Evolutionary conservation across 2,329 filamentous ascomycete genomes (phyloP), one percentile per base, ranked within the genome.

Genomic region (Penicillium sp.): DNA sequence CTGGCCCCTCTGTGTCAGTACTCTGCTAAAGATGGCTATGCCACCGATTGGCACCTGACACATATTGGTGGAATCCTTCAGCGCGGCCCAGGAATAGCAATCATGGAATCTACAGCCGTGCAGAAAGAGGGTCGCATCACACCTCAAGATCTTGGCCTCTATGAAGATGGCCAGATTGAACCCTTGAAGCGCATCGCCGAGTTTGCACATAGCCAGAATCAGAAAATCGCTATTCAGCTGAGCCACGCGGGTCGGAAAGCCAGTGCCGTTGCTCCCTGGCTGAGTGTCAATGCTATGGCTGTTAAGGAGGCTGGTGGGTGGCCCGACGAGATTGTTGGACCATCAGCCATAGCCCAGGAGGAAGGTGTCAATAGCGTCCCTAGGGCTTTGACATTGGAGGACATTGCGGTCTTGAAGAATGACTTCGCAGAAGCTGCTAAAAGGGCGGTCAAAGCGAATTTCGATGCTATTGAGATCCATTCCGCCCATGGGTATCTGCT

Each of bases 1-100:
- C 45, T 78, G 5, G 60, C 81, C 48, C 84, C 84, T 53, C 86
- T 87, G 83, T 87, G 84, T 72, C 81, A 77, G 61, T 79, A 75
- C 60, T 77, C 74, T 4, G 69, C 72, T n/a, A 62, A 75, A 32
- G 66, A 75, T 6, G 78, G 77, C 14, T 68, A 72, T 58, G 66
- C 73, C 56, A 77, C 73, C 3, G 71, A 73, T 13, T 80, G 75
- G 71, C 77, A 80, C 61, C 66, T 72, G 9, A 69, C 72, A 3
- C 77, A 79, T 8, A 32, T 67, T 9, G 66, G 65, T 11, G 49
- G 49, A 1, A 50, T 54, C 16, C 38, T 52, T 11, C 49, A 50
- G 46, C 53, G 50, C 3, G 50, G 66, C 10, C 59, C 64, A 1
- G 56, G 45, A 11, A 16, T 52, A 10, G 44, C 44, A 10, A 53